phyloP scores from a whole-genome alignment of 2,329 filamentous ascomycete species.

The Colletotrichum plurivorum region DNA sequence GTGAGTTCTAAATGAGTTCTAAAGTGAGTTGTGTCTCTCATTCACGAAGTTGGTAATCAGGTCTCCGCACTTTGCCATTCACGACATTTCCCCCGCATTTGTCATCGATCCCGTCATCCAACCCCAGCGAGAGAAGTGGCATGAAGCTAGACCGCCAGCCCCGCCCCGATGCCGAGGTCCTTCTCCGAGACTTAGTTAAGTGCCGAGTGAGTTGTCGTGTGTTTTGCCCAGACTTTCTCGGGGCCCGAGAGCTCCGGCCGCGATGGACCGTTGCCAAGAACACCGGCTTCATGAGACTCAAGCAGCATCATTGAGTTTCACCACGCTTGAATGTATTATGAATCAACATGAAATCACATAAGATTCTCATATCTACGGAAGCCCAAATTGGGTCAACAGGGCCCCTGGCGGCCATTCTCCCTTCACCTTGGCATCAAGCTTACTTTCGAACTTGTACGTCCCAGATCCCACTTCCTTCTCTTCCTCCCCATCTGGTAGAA shows the following conservation, averaged over 20 bases:
- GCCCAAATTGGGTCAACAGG: conserved; percentile 22
- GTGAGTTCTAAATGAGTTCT: neutral
- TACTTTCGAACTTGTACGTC: conserved; percentile 3
- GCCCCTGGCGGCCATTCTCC: conserved; percentile 20
- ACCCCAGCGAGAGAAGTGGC: neutral
- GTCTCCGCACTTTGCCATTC: conserved; percentile 28
- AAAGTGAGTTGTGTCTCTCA: too few relatives aligned
- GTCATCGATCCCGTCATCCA: conserved; percentile 32
- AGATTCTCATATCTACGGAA: neutral
- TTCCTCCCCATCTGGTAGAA: conserved; percentile 9
- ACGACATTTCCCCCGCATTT: conserved; percentile 25
- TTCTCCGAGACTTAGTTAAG: neutral
- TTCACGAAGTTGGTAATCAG: too few relatives aligned
- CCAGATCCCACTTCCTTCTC: conserved; percentile 20
- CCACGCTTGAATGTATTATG: too few relatives aligned
- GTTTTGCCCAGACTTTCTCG: neutral
- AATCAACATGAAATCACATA: neutral
- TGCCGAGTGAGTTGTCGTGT: too few relatives aligned
- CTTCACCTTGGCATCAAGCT: neutral
- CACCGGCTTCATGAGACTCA: neutral
- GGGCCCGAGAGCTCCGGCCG: neutral
- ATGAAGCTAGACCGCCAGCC: neutral
- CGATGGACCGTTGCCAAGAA: neutral
- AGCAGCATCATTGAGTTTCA: neutral
- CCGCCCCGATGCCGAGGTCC: conserved; percentile 17